Percentiles rank a stretch among this genome's conserved stretches.
Evolutionary conservation across 2,329 filamentous ascomycete genomes (phyloP).

Genomic region (Achaetomium macrosporum): DNA sequence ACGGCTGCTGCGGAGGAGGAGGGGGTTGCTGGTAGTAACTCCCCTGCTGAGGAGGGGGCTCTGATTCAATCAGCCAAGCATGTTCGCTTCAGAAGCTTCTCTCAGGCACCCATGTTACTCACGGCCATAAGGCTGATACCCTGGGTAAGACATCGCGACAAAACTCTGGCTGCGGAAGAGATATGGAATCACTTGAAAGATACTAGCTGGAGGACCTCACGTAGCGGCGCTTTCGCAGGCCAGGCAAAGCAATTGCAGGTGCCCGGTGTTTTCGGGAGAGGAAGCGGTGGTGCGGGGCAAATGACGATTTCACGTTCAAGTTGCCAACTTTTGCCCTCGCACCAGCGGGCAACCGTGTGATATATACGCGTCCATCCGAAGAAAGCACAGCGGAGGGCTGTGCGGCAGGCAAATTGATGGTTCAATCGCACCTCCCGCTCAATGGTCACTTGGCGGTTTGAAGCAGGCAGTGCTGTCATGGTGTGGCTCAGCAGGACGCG

Average conservation of each 20-base stretch:
- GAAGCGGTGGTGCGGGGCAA: too few relatives aligned
- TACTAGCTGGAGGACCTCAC: neutral
- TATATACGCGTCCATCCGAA: neutral
- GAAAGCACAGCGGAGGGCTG: neutral
- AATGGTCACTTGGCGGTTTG: neutral
- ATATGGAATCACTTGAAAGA: neutral
- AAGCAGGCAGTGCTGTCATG: conserved; percentile 18
- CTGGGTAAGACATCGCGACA: conserved; percentile 31
- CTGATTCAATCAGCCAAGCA: conserved; percentile 10
- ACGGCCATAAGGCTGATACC: conserved; percentile 34
- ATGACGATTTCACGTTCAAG: too few relatives aligned
- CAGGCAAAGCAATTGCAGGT: too few relatives aligned
- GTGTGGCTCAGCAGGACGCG: conserved; percentile 18
- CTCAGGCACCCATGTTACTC: conserved; percentile 16
- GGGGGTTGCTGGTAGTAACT: conserved; percentile 28
- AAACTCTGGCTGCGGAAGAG: neutral
- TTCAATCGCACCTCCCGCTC: neutral
- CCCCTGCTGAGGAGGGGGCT: conserved; percentile 27
- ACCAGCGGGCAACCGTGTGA: too few relatives aligned
- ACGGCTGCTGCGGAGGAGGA: conserved; percentile 22
- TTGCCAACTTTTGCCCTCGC: too few relatives aligned
- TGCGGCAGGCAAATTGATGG: conserved; percentile 3
- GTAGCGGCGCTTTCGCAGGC: neutral
- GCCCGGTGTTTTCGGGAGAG: too few relatives aligned
- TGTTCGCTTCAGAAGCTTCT: neutral